phyloP scores from a whole-genome alignment of 2,329 filamentous ascomycete genomes.

The Alternaria ventricosa region DNA sequence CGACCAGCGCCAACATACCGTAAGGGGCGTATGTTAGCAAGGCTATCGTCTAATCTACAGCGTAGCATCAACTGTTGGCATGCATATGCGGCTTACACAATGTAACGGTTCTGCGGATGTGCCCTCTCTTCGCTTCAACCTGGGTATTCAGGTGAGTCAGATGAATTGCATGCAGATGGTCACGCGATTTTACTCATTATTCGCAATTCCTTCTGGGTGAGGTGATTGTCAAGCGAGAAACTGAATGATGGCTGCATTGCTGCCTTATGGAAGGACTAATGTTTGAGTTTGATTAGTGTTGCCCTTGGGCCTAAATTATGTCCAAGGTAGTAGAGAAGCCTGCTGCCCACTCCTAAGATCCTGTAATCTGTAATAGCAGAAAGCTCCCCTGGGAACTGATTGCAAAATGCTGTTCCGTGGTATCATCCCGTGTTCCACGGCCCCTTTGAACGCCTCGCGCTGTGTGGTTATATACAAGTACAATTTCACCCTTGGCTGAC shows the following conservation, averaged over 20 bases:
- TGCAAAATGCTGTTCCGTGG: constrained; percentile 17
- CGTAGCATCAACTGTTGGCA: background rate
- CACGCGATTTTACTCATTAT: background rate
- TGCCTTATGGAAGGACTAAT: background rate
- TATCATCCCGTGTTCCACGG: constrained; percentile 18
- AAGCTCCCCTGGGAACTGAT: background rate
- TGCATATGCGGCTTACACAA: constrained; percentile 9
- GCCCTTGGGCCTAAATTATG: background rate
- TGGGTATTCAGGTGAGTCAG: constrained; percentile 9
- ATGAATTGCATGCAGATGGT: background rate
- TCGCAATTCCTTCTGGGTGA: background rate
- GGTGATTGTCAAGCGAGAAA: background rate
- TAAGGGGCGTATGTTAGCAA: constrained; percentile 13
- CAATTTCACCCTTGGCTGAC: background rate
- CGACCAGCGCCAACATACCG: background rate
- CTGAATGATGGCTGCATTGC: background rate
- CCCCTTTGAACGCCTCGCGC: constrained; percentile 11
- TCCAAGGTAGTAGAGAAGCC: constrained; percentile 1
- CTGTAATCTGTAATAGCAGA: background rate
- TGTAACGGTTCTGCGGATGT: background rate
- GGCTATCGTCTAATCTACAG: constrained; percentile 7
- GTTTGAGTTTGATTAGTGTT: background rate
- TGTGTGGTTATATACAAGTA: constrained; percentile 15
- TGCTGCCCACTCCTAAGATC: constrained; percentile 1
- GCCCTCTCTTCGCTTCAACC: background rate